phyloP scores from a whole-genome alignment of 192 early-diverging fungal genomes.

The Piromyces finnis region DNA sequence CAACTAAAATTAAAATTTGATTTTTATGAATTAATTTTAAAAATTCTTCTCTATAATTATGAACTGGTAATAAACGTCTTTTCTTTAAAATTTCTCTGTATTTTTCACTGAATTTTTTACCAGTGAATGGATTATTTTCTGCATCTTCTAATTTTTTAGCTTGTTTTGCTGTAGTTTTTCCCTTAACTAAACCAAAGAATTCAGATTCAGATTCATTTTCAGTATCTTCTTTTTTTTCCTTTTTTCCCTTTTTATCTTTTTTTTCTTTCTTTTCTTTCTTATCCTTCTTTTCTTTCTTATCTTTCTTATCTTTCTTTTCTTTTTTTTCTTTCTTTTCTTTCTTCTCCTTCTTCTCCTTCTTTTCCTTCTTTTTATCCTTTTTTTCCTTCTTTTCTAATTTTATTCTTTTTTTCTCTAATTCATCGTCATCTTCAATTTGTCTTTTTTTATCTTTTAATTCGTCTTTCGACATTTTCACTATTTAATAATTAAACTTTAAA shows the following conservation, averaged over 20 bases:
- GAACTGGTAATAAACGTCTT: constrained; percentile 79
- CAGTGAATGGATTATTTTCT: constrained; percentile 58
- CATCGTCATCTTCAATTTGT: too few relatives aligned
- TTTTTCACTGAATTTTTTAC: constrained; percentile 52
- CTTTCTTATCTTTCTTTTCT: neutral
- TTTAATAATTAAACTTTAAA: too few relatives aligned
- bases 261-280: neutral
- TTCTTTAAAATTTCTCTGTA: constrained; percentile 74
- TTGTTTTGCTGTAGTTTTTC: constrained; percentile 69
- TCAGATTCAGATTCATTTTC: neutral
- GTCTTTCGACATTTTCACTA: too few relatives aligned
- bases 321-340: neutral
- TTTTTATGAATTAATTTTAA: constrained; percentile 80
- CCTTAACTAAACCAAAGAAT: constrained; percentile 27
- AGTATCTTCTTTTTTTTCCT: neutral
- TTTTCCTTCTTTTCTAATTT: too few relatives aligned
- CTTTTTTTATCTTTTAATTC: too few relatives aligned
- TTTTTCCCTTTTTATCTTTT: too few relatives aligned
- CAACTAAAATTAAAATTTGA: constrained; percentile 88
- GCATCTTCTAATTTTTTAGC: constrained; percentile 62
- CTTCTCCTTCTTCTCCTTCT: too few relatives aligned
- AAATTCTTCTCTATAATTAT: constrained; percentile 82
- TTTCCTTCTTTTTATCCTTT: too few relatives aligned
- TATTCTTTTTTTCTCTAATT: too few relatives aligned
- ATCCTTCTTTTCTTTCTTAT: neutral